Conservation (phyloP, 495 filamentous ascomycete genomes). For the Trichoderma erinaceum region DNA sequence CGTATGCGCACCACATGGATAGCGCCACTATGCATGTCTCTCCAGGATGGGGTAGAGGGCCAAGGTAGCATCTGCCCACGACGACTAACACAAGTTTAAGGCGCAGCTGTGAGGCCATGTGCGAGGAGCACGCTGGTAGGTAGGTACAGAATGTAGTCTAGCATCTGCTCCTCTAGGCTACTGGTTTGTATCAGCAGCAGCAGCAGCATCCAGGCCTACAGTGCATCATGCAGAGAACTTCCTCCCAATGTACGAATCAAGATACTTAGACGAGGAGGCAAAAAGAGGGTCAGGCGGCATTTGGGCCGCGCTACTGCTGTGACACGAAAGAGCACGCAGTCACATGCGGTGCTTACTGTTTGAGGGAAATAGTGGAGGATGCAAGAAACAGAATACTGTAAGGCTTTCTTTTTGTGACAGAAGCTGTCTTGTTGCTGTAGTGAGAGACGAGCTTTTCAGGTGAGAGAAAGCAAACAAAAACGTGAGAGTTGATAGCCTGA, state of each 20-base stretch:
- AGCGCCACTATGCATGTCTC: conserved; percentile 9
- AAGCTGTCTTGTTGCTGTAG: background rate
- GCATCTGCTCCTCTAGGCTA: background rate
- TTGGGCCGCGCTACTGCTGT: conserved; percentile 10
- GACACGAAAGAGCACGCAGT: conserved; percentile 11
- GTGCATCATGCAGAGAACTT: conserved; percentile 6
- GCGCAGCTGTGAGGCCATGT: background rate
- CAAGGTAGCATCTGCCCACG: background rate
- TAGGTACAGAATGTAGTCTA: too few relatives aligned
- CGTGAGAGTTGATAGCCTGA: background rate
- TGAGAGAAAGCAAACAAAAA: background rate
- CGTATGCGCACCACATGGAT: conserved; percentile 6
- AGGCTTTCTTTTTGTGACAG: background rate
- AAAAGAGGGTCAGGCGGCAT: conserved; percentile 13
- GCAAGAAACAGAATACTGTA: background rate
- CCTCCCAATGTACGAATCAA: background rate
- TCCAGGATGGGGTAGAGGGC: background rate
- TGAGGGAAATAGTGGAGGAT: background rate
- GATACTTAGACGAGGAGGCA: background rate
- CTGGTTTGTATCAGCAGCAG: background rate
- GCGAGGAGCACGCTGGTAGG: background rate
- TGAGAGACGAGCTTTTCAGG: background rate
- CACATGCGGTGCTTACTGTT: conserved; percentile 12
- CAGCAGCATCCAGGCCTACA: background rate
- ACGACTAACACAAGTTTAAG: background rate